Base-by-base conservation (phyloP, 2,329 filamentous ascomycete species). In the Ophiostoma sp. region DNA sequence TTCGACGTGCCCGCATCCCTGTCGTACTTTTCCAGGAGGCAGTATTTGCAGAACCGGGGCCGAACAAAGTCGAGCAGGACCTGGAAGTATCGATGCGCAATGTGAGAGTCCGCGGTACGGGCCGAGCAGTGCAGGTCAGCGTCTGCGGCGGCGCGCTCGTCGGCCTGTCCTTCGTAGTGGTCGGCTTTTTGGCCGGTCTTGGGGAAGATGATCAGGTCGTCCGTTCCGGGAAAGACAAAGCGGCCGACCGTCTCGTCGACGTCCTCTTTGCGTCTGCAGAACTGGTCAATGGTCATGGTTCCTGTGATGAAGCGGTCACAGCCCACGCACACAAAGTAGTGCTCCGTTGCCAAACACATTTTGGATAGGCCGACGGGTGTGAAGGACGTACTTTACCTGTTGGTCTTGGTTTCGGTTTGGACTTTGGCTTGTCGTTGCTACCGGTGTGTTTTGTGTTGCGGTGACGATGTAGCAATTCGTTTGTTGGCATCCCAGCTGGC, bases 301-400 rank as follows among this genome's bases (percentile, higher is more conserved):
- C 35, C 33, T n/a, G 20, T 39, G 8, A 39, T 17, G 10, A 20
- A 10, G 62, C 35, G 20, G 10, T 39, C 20, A 35, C 62, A 65
- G 33, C 20, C 33, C 35, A 65, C 62, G 20, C 62, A 65, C 15
- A 36, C 35, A 20, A 54, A 33, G n/a, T 2, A 11, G 13, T 62
- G 23, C 31, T 67, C 41, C 7, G 17, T 54, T 39, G 67, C 64
- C 4, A 69, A 20, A 68, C 67, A 68, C 62, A 65, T 65, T 11
- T 31, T 31, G 27, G 20, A 57, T 2, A 3, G 6, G 17, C 13
- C 27, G 17, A 23, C 39, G 17, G 8, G n/a, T 64, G 2, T 64
- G 5, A 0, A 8, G 52, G 23, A 3, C 11, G 8, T 27, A 57
- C 8, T 57, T 57, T 27, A 57, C 23, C 52, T 57, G 3, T 15